Evolutionary conservation across 768 basidiomycete genomes (phyloP).

Genomic region (Pulveroboletus sp.): DNA sequence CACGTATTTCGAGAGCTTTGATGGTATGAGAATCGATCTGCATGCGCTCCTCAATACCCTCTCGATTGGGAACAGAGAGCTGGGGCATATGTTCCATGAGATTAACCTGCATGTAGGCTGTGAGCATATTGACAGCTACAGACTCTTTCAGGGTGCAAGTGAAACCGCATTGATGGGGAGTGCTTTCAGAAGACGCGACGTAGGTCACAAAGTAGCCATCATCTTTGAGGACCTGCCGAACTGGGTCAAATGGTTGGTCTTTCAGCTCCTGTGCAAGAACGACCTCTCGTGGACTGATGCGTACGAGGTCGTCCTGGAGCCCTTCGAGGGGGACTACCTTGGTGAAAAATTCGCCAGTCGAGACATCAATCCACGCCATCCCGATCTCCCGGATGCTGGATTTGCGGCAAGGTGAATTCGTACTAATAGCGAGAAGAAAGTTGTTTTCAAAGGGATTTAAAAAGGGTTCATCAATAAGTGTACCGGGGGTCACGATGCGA

Average conservation of each 20-base stretch:
- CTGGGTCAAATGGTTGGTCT: slow-evolving; percentile 36
- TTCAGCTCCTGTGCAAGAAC: slow-evolving; percentile 52
- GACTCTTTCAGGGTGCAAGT: slow-evolving; percentile 39
- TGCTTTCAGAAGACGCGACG: slow-evolving; percentile 13
- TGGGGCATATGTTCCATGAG: slow-evolving; percentile 76
- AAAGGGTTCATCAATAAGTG: slow-evolving; percentile 89
- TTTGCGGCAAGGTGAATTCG: slow-evolving; percentile 10
- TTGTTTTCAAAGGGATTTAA: slow-evolving; percentile 84
- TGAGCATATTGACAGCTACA: slow-evolving; percentile 57
- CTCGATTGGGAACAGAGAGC: slow-evolving; percentile 53
- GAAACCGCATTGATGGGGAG: slow-evolving; percentile 2
- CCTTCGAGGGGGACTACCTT: slow-evolving; percentile 49
- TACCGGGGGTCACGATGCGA: slow-evolving; percentile 89
- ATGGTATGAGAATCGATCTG: slow-evolving; percentile 87
- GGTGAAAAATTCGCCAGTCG: slow-evolving; percentile 90
- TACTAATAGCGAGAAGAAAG: slow-evolving; percentile 69
- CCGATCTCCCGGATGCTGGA: slow-evolving; percentile 38
- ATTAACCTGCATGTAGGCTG: slow-evolving; percentile 57
- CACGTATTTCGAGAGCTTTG: slow-evolving; percentile 81
- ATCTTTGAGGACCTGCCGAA: slow-evolving; percentile 47
- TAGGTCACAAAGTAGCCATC: slow-evolving; percentile 56
- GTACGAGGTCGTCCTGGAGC: slow-evolving; percentile 76
- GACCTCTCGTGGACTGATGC: slow-evolving; percentile 79
- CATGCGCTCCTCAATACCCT: slow-evolving; percentile 59
- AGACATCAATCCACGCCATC: slow-evolving; percentile 92